These are phyloP conservation scores for Arbutus unedo DNA, from an alignment of 148 eudicot species.

Conservation along the genomic window DNA sequence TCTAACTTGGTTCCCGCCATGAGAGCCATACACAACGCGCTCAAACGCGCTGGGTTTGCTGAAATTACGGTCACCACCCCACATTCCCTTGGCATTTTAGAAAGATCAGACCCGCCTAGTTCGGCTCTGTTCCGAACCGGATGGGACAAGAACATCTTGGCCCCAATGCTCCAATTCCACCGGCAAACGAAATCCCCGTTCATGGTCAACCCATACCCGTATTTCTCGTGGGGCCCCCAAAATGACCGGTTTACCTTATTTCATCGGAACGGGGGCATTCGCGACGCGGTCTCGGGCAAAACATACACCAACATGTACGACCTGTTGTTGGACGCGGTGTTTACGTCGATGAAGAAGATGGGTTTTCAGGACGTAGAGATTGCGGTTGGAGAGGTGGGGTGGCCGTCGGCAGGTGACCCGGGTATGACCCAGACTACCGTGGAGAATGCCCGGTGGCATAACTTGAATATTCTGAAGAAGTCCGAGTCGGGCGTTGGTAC, in stretches of 20 bases:
- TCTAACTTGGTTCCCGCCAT: slow-evolving; percentile 69
- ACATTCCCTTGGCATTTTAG: slow-evolving; percentile 60
- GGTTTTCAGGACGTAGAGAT: slow-evolving; percentile 64
- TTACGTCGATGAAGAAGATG: slow-evolving; percentile 57
- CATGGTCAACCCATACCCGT: slow-evolving; percentile 87
- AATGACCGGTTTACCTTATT: slow-evolving; percentile 38
- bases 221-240: slow-evolving; percentile 45
- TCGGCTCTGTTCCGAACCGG: slow-evolving; percentile 61
- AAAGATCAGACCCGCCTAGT: slow-evolving; percentile 57
- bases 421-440: slow-evolving; percentile 45
- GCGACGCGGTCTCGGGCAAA: slow-evolving; percentile 39
- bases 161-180: slow-evolving; percentile 65
- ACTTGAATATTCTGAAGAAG: slow-evolving; percentile 32
- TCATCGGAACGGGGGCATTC: slow-evolving; percentile 33
- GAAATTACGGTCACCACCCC: slow-evolving; percentile 61
- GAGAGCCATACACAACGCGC: slow-evolving; percentile 48
- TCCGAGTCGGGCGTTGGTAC: slow-evolving; percentile 56
- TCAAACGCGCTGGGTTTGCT: slow-evolving; percentile 31
- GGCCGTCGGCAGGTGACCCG: slow-evolving; percentile 69
- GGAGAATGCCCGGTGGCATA: slow-evolving; percentile 43
- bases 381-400: slow-evolving; percentile 80
- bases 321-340: slow-evolving; percentile 56
- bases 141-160: slow-evolving; percentile 50
- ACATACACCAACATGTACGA: slow-evolving; percentile 69
- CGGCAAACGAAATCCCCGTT: slow-evolving; percentile 64